Evolutionary conservation across 1,284 basidiomycete species (phyloP).

Genomic region (Acaromyces ingoldii): DNA sequence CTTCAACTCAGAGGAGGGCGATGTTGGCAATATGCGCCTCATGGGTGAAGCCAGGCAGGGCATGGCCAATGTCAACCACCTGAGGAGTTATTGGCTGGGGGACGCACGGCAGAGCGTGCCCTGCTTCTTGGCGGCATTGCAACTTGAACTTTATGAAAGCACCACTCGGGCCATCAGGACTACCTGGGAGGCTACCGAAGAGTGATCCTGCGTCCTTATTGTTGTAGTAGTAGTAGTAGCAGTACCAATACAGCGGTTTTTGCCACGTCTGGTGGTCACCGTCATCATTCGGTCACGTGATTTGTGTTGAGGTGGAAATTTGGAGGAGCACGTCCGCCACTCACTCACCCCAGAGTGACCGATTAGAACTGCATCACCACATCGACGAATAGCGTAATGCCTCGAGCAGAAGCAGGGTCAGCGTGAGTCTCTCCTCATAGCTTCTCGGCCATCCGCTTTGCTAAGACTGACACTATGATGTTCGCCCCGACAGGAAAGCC

Average conservation of each 20-base stretch:
- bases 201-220: too few species aligned
- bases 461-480: too few species aligned
- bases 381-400: conserved; percentile 7
- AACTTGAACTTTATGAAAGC: conserved; percentile 6
- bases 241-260: too few species aligned
- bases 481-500: conserved; percentile 34
- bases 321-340: too few species aligned
- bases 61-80: conserved; percentile 1
- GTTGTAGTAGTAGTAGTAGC: too few species aligned
- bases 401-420: conserved; percentile 20
- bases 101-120: conserved; percentile 2
- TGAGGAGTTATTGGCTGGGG: conserved; percentile 4
- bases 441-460: background rate
- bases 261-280: too few species aligned
- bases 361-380: too few species aligned
- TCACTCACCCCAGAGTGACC: too few species aligned
- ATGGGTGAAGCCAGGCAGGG: conserved; percentile 7
- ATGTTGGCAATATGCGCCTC: conserved; percentile 2
- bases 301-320: too few species aligned
- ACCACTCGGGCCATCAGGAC: conserved; percentile 1
- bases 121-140: conserved; percentile 8
- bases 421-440: conserved; percentile 3
- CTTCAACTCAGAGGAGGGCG: background rate
- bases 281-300: too few species aligned
- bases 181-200: conserved; percentile 3